These are phyloP conservation scores for Plantago coronopus DNA, from an alignment of 305 asterid species.

Conservation along the genomic window DNA sequence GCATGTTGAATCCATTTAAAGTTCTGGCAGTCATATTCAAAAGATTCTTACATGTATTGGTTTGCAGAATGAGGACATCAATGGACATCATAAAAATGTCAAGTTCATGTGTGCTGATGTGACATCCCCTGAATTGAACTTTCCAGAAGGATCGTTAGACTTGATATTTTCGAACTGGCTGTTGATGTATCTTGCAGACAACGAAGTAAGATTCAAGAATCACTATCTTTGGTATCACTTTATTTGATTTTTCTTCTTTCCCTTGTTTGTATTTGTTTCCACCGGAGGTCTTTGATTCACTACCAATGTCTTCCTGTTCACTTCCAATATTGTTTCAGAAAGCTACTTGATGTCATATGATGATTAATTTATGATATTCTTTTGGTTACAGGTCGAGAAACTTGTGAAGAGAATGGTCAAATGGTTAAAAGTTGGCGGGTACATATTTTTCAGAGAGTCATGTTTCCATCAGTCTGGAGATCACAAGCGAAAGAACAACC, in stretches of 20 bases:
- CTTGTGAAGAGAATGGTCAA: conserved; percentile 69
- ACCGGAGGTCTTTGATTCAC: background rate
- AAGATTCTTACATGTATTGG: too few species aligned
- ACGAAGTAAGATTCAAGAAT: conserved; percentile 50
- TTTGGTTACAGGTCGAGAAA: conserved; percentile 52
- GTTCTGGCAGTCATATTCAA: too few species aligned
- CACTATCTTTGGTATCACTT: background rate
- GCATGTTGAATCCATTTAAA: too few species aligned
- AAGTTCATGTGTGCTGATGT: conserved; percentile 91
- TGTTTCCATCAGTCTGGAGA: conserved; percentile 97
- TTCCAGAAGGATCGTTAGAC: conserved; percentile 73
- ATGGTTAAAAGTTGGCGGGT: conserved; percentile 95
- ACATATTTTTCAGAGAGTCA: conserved; percentile 87
- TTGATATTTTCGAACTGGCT: conserved; percentile 92
- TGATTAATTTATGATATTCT: conserved; percentile 1
- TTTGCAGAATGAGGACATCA: conserved; percentile 60
- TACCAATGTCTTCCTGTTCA: too few species aligned
- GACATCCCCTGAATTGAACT: conserved; percentile 68
- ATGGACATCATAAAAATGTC: conserved; percentile 60
- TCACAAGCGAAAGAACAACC: conserved; percentile 79
- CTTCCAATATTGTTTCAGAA: background rate
- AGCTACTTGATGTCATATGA: background rate
- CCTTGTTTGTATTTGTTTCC: background rate
- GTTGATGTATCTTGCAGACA: conserved; percentile 91
- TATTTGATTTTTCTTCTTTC: background rate